Conservation (phyloP, 495 filamentous ascomycete species). For the Aspergillus nanangensis region DNA sequence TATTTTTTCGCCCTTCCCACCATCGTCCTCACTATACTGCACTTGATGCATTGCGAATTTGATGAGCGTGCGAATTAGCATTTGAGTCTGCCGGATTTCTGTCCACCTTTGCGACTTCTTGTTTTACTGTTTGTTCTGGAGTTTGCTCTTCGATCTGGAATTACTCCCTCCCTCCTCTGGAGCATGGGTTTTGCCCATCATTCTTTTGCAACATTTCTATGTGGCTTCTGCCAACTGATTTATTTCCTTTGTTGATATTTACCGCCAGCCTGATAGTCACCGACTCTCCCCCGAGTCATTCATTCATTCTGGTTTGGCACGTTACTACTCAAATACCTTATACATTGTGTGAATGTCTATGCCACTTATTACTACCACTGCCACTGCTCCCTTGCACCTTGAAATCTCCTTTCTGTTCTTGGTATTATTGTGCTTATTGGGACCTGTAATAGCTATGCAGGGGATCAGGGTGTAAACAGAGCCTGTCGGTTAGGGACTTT, state of each 20-base stretch:
- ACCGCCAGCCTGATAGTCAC: conserved; percentile 6
- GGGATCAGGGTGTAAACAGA: no score
- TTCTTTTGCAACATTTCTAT: conserved; percentile 8
- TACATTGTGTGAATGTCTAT: conserved; percentile 10
- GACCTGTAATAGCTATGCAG: no score
- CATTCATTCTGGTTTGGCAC: conserved; percentile 16
- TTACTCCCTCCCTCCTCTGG: conserved; percentile 9
- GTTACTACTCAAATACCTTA: conserved; percentile 15
- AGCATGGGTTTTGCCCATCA: conserved; percentile 14
- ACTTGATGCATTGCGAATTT: no score
- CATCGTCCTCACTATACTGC: no score
- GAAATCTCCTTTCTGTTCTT: no score
- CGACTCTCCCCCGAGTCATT: conserved; percentile 10
- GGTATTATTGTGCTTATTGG: neutral
- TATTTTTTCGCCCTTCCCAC: no score
- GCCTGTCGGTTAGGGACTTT: no score
- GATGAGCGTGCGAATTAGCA: no score
- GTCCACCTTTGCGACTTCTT: no score
- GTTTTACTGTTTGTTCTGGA: neutral
- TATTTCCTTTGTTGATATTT: conserved; percentile 13
- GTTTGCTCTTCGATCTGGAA: no score
- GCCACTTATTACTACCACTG: neutral
- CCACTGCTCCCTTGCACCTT: no score
- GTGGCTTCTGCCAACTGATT: conserved; percentile 11
- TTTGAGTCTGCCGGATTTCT: no score